Evolutionary conservation across 2,329 filamentous ascomycete species (phyloP).

Genomic region (Fusarium lyarnte): DNA sequence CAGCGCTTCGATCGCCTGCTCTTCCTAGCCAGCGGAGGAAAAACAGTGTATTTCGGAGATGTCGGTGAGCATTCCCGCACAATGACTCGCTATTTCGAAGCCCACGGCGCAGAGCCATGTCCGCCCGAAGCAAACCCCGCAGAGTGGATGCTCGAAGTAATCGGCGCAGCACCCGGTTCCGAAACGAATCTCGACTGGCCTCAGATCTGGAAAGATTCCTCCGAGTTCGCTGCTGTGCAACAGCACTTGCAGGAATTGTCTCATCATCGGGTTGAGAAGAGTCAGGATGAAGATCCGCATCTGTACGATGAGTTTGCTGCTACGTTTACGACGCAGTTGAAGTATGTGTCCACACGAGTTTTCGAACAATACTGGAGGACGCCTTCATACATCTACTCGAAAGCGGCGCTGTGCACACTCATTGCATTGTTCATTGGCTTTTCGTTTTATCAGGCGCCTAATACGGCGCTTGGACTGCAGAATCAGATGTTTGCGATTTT

Average conservation of each 20-base stretch:
- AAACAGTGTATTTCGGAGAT: slow-evolving; percentile 73
- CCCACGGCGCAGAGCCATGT: slow-evolving; percentile 66
- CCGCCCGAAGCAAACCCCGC: slow-evolving; percentile 69
- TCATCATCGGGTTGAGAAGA: slow-evolving; percentile 5
- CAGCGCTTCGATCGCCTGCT: slow-evolving; percentile 65
- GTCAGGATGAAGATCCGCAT: slow-evolving; percentile 3
- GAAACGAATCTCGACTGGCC: slow-evolving; percentile 54
- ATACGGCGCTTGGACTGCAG: slow-evolving; percentile 71
- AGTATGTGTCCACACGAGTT: slow-evolving; percentile 49
- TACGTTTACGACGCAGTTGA: slow-evolving; percentile 44
- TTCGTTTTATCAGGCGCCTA: slow-evolving; percentile 68
- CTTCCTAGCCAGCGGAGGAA: slow-evolving; percentile 68
- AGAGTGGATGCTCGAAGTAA: slow-evolving; percentile 70
- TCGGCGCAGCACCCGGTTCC: slow-evolving; percentile 58
- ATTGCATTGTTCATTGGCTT: slow-evolving; percentile 62
- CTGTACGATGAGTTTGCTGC: slow-evolving; percentile 48
- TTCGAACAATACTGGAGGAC: slow-evolving; percentile 50
- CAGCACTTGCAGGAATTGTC: slow-evolving; percentile 45
- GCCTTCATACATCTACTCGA: slow-evolving; percentile 71
- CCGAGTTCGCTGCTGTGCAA: slow-evolving; percentile 46
- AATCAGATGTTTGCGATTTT: slow-evolving; percentile 76
- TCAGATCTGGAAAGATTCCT: slow-evolving; percentile 49
- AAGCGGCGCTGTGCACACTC: slow-evolving; percentile 47
- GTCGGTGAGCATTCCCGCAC: slow-evolving; percentile 64
- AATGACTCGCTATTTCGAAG: slow-evolving; percentile 68